phyloP scores from a whole-genome alignment of 140 eudicot species.

The Senecio squalidus region DNA sequence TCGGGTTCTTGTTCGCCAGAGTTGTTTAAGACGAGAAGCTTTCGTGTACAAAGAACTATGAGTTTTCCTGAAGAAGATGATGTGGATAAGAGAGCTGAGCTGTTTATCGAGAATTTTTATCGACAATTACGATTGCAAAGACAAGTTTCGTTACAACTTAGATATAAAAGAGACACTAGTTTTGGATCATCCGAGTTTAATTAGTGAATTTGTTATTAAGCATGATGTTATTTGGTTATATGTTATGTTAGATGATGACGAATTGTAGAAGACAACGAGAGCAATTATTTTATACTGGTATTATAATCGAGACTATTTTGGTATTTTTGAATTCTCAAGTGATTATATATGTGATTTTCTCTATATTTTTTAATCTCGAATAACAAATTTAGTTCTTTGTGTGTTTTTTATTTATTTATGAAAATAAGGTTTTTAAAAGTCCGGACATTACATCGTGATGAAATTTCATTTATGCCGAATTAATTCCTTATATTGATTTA shows the following conservation, averaged over 20 bases:
- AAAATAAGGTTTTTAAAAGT: too few relatives aligned
- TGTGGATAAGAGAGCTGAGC: constrained; percentile 62
- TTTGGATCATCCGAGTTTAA: constrained; percentile 30
- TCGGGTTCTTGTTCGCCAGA: constrained; percentile 10
- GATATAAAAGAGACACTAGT: constrained; percentile 49
- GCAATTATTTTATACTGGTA: too few relatives aligned
- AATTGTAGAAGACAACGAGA: not conserved
- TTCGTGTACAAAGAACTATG: constrained; percentile 38
- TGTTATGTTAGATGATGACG: not conserved
- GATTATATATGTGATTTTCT: too few relatives aligned
- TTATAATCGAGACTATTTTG: too few relatives aligned
- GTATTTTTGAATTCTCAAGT: not conserved
- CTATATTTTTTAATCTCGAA: too few relatives aligned
- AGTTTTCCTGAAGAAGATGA: constrained; percentile 69
- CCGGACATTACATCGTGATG: too few relatives aligned
- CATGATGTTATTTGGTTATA: not conserved
- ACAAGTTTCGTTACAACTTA: constrained; percentile 68
- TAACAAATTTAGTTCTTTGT: too few relatives aligned
- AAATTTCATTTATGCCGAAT: too few relatives aligned
- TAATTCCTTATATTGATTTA: too few relatives aligned
- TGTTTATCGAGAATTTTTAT: constrained; percentile 66
- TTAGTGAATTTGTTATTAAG: constrained; percentile 22
- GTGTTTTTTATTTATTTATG: too few relatives aligned
- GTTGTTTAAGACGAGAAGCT: constrained; percentile 14
- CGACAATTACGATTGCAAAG: constrained; percentile 55